phyloP scores from a whole-genome alignment of 129 eudicot species.

The Chrysanthemum seticuspe region DNA sequence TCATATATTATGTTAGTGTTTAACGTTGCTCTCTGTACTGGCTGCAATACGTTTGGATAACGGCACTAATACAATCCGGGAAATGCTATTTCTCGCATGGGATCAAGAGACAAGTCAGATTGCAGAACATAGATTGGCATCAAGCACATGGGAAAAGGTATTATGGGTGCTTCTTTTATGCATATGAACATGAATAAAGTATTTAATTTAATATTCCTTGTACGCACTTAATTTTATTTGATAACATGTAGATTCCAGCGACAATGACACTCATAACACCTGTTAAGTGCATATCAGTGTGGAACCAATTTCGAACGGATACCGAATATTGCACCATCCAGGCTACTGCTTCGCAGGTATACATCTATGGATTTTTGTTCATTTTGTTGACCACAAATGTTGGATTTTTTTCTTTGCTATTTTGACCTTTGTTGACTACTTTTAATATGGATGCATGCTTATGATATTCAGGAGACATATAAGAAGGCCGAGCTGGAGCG shows the following conservation, averaged over 20 bases:
- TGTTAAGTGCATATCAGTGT: conserved; percentile 76
- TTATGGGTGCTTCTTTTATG: background rate
- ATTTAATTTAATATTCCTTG: background rate
- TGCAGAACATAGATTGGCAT: conserved; percentile 53
- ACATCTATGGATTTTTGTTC: conserved; percentile 11
- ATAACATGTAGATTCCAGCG: conserved; percentile 53
- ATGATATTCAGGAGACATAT: conserved; percentile 69
- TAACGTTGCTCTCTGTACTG: conserved; percentile 61
- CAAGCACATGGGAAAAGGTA: conserved; percentile 84
- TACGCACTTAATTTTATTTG: background rate
- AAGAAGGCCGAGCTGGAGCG: background rate
- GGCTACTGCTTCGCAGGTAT: conserved; percentile 70
- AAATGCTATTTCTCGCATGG: conserved; percentile 39
- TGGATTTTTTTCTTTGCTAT: background rate
- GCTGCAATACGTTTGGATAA: conserved; percentile 76
- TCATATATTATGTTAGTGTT: background rate
- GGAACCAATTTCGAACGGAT: conserved; percentile 75
- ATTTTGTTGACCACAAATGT: background rate
- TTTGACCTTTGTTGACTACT: background rate
- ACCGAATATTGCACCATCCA: conserved; percentile 81
- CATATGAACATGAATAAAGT: too few species aligned
- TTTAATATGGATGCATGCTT: background rate
- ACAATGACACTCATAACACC: conserved; percentile 75
- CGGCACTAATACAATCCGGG: conserved; percentile 50
- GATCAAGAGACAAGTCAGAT: conserved; percentile 48